Conservation (phyloP, 768 basidiomycete genomes). For the Ramaria sp. region DNA sequence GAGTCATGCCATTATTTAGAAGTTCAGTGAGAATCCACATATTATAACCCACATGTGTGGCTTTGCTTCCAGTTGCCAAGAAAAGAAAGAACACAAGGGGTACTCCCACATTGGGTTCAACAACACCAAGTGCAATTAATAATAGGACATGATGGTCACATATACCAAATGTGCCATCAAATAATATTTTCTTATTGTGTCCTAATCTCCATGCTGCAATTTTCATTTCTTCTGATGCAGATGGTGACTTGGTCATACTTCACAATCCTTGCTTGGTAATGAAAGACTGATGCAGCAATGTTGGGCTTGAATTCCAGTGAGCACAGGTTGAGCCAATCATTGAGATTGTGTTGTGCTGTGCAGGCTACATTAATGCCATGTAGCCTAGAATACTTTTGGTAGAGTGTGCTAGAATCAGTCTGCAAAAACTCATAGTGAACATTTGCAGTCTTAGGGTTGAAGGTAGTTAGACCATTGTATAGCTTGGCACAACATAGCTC, state of each 20-base stretch:
- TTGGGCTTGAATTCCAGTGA: background rate
- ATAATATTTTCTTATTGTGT: conserved; percentile 10
- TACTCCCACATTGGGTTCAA: conserved; percentile 19
- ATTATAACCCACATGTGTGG: background rate
- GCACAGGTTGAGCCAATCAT: background rate
- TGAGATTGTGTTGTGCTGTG: background rate
- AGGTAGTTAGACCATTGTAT: background rate
- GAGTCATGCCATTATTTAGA: too few relatives aligned
- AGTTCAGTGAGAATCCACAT: too few relatives aligned
- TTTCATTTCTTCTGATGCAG: background rate
- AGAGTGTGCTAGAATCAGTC: background rate
- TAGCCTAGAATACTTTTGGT: background rate
- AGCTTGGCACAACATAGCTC: background rate
- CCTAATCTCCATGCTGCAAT: background rate
- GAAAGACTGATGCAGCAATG: background rate
- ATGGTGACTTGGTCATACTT: background rate
- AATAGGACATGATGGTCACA: conserved; percentile 17
- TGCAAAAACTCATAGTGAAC: conserved; percentile 1
- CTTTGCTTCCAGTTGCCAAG: conserved; percentile 16
- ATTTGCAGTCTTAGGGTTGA: background rate
- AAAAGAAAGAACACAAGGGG: conserved; percentile 24
- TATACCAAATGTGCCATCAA: conserved; percentile 18
- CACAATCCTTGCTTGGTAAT: background rate
- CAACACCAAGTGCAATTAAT: conserved; percentile 23
- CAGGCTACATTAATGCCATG: background rate